These are phyloP conservation scores for Fagopyrum tataricum DNA, from an alignment of 148 eudicot species.

Conservation along the genomic window DNA sequence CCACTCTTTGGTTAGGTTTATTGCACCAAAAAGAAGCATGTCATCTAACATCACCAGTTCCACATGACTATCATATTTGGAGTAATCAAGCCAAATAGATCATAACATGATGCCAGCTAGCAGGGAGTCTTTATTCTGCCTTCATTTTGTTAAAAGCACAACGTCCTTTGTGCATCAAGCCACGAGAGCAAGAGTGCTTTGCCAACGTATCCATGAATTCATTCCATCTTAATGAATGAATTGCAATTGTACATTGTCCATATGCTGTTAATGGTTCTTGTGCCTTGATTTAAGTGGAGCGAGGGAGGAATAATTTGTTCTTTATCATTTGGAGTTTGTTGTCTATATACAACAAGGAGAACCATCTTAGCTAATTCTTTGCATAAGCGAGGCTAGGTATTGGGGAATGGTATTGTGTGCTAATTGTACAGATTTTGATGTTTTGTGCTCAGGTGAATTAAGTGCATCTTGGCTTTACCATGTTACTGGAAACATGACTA, in stretches of 20 bases:
- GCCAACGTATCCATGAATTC: background rate
- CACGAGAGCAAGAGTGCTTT: constrained; percentile 4
- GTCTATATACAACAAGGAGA: background rate
- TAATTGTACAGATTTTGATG: background rate
- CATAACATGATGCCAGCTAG: background rate
- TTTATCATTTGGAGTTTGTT: background rate
- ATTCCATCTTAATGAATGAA: background rate
- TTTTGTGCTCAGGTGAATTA: background rate
- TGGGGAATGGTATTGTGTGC: background rate
- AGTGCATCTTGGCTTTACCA: constrained; percentile 1
- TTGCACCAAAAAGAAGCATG: background rate
- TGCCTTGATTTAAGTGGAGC: background rate
- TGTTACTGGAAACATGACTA: background rate
- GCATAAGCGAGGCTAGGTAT: background rate
- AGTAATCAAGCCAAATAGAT: background rate
- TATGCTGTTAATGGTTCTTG: background rate
- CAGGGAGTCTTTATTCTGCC: background rate
- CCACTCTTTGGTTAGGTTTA: background rate
- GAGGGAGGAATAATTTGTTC: background rate
- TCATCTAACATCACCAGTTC: background rate
- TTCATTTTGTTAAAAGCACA: background rate
- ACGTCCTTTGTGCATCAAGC: background rate
- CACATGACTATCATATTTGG: background rate
- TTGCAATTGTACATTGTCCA: background rate
- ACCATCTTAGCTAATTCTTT: background rate